Evolutionary conservation across 73 alveolate species (phyloP).

Genomic region (Paramecium pentaurelia): DNA sequence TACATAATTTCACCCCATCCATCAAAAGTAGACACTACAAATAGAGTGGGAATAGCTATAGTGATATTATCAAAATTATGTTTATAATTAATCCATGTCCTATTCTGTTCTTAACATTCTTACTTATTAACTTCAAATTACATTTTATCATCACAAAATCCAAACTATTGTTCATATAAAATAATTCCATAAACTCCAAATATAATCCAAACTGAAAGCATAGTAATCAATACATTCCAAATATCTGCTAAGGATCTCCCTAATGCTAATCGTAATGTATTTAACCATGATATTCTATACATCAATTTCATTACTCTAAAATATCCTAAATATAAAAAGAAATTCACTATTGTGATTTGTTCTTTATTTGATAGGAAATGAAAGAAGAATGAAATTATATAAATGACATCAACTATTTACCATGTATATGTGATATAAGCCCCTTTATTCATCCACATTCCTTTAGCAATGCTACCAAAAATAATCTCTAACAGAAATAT

Average conservation of each 20-base stretch:
- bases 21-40: slow-evolving; percentile 31
- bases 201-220: slow-evolving; percentile 17
- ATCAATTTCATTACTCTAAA: not conserved
- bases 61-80: slow-evolving; percentile 26
- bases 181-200: slow-evolving; percentile 38
- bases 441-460: slow-evolving; percentile 36
- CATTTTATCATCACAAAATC: slow-evolving; percentile 14
- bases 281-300: not conserved
- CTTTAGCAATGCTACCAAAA: not conserved
- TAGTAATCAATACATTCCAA: not conserved
- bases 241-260: not conserved
- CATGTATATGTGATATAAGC: not conserved
- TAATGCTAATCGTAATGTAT: not conserved
- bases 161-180: not conserved
- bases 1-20: slow-evolving; percentile 30
- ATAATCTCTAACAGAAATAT: not conserved
- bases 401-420: not conserved
- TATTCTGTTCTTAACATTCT: not conserved
- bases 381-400: not conserved
- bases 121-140: not conserved
- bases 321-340: not conserved
- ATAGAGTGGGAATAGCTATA: not conserved
- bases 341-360: not conserved
- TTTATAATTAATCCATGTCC: not conserved
- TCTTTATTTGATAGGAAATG: not conserved